These are phyloP conservation scores for Neopestalotiopsis rosae DNA, from an alignment of 2,329 filamentous ascomycete genomes.

Conservation along the genomic window DNA sequence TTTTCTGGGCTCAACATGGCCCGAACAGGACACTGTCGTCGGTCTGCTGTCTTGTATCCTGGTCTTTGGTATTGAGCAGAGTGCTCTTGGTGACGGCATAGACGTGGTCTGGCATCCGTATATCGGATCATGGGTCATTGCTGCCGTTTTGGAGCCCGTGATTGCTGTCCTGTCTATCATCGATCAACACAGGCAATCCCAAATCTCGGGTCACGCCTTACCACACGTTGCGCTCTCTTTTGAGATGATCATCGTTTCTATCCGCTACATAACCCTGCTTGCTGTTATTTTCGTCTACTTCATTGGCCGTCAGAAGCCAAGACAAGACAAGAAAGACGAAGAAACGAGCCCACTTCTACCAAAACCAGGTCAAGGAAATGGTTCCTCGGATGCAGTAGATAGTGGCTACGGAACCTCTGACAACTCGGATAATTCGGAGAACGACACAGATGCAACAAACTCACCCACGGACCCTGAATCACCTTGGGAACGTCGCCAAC, in stretches of 20 bases:
- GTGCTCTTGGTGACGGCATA: constrained; percentile 55
- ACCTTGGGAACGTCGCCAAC: constrained; percentile 58
- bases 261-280: constrained; percentile 40
- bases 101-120: constrained; percentile 67
- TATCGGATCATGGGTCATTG: constrained; percentile 66
- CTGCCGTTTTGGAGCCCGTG: constrained; percentile 59
- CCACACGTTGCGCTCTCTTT: constrained; percentile 28
- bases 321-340: constrained; percentile 44
- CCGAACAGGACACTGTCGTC: constrained; percentile 54
- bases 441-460: constrained; percentile 35
- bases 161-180: constrained; percentile 46
- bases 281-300: constrained; percentile 33
- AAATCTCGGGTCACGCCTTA: constrained; percentile 12
- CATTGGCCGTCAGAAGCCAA: constrained; percentile 26
- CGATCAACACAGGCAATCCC: constrained; percentile 22
- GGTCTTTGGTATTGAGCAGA: constrained; percentile 66
- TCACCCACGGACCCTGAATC: constrained; percentile 52
- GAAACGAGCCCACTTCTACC: constrained; percentile 65
- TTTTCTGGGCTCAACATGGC: constrained; percentile 42
- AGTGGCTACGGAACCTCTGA: constrained; percentile 52
- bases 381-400: constrained; percentile 34
- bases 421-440: constrained; percentile 41
- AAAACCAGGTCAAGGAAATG: constrained; percentile 40
- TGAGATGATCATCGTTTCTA: constrained; percentile 36
- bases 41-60: constrained; percentile 66